Evolutionary conservation across 2,329 filamentous ascomycete species (phyloP).

Genomic region (Colletotrichum sp.): DNA sequence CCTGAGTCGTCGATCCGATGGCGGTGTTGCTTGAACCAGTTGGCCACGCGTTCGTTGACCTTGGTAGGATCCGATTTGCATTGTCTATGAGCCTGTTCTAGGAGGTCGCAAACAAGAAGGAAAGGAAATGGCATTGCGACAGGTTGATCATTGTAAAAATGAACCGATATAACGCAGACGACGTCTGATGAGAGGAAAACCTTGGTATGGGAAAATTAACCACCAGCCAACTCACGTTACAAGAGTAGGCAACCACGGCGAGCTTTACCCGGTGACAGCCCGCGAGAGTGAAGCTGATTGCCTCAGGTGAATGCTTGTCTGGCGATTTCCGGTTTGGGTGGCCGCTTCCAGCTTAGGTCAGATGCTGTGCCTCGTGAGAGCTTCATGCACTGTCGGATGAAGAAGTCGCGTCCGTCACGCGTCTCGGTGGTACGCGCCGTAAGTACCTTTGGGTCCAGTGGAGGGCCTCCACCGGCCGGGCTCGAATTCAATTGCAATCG

Average conservation of each 20-base stretch:
- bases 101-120: slow-evolving; percentile 73
- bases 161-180: not conserved
- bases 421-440: not conserved
- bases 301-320: not conserved
- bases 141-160: not conserved
- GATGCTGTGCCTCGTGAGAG: slow-evolving; percentile 6
- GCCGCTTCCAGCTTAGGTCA: not conserved
- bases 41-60: slow-evolving; percentile 45
- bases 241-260: not conserved
- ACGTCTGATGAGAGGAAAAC: not conserved
- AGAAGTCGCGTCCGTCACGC: slow-evolving; percentile 17
- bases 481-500: not conserved
- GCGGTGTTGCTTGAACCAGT: slow-evolving; percentile 75
- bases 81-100: slow-evolving; percentile 68
- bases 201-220: not conserved
- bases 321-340: not conserved
- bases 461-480: not conserved
- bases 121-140: slow-evolving; percentile 69
- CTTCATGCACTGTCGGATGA: slow-evolving; percentile 1
- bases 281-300: not conserved
- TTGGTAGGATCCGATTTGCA: slow-evolving; percentile 34
- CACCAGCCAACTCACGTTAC: not conserved
- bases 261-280: not conserved
- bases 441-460: not conserved
- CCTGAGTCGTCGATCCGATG: slow-evolving; percentile 59